Conservation (phyloP, 306 rosid species). For the Castanea sativa region DNA sequence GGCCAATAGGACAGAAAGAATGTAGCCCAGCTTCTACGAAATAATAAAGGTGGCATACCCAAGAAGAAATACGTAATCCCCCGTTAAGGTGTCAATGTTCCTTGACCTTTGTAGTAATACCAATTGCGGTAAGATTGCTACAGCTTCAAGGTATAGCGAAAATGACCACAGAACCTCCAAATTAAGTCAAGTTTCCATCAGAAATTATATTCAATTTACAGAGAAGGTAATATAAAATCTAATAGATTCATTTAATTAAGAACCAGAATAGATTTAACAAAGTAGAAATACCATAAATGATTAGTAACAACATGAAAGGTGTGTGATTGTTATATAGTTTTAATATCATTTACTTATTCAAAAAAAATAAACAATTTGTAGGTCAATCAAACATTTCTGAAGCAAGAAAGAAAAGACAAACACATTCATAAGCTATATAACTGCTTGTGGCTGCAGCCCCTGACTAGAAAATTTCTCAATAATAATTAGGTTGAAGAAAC, state of each 20-base stretch:
- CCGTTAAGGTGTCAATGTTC: slow-evolving; percentile 29
- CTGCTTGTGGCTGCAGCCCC: not conserved
- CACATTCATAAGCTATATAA: not conserved
- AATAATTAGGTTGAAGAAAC: no score
- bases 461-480: no score
- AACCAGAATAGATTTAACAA: not conserved
- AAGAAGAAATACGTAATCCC: slow-evolving; percentile 29
- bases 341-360: not conserved
- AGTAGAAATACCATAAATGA: not conserved
- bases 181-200: not conserved
- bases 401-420: no score
- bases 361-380: no score
- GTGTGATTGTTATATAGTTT: not conserved
- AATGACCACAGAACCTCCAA: slow-evolving; percentile 23
- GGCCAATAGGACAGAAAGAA: not conserved
- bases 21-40: not conserved
- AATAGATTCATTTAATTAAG: not conserved
- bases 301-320: no score
- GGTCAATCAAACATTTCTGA: no score
- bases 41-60: slow-evolving; percentile 20
- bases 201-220: not conserved
- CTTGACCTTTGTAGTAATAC: slow-evolving; percentile 27
- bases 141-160: slow-evolving; percentile 30
- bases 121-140: slow-evolving; percentile 31
- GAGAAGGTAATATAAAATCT: not conserved